Percentiles rank a stretch among this genome's conserved stretches.
Evolutionary conservation across 1,284 basidiomycete genomes (phyloP).

Genomic region (Lentinus polychrous): DNA sequence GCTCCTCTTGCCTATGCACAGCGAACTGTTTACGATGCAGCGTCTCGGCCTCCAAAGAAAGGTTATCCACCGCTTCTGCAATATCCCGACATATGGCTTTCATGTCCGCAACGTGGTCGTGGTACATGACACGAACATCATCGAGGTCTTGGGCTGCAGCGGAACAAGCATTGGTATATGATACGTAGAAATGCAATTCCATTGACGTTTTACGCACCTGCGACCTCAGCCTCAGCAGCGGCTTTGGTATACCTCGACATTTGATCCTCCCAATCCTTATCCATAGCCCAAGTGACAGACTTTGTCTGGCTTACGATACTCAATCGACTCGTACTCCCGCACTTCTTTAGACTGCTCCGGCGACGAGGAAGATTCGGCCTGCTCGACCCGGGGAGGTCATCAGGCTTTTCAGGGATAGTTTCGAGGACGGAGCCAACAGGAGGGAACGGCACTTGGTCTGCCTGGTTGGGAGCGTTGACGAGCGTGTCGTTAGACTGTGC

Average conservation of each 20-base stretch:
- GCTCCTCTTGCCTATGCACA: conserved; percentile 47
- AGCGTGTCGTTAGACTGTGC: conserved; percentile 6
- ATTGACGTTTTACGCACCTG: conserved; percentile 48
- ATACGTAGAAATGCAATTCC: too few relatives aligned
- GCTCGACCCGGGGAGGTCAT: conserved; percentile 13
- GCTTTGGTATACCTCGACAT: conserved; percentile 48
- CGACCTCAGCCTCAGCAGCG: conserved; percentile 45
- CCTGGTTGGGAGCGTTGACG: conserved; percentile 11
- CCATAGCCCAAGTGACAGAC: conserved; percentile 69
- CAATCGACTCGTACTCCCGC: conserved; percentile 33
- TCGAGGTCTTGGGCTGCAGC: conserved; percentile 47
- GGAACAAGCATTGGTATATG: neutral
- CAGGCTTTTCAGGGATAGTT: conserved; percentile 22
- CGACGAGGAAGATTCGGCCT: conserved; percentile 35
- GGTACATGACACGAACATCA: conserved; percentile 45
- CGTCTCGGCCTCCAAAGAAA: conserved; percentile 34
- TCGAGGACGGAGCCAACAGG: conserved; percentile 22
- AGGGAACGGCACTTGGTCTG: conserved; percentile 14
- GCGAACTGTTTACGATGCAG: conserved; percentile 33
- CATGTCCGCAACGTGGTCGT: conserved; percentile 53
- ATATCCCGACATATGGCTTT: conserved; percentile 49
- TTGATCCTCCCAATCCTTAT: conserved; percentile 49
- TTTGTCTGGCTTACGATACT: conserved; percentile 54
- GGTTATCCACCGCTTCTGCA: conserved; percentile 47
- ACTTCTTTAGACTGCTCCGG: conserved; percentile 57